Percentiles rank a stretch among this genome's conserved stretches.
Evolutionary conservation across 2,329 filamentous ascomycete genomes (phyloP).

Genomic region (Venturia nashicola): DNA sequence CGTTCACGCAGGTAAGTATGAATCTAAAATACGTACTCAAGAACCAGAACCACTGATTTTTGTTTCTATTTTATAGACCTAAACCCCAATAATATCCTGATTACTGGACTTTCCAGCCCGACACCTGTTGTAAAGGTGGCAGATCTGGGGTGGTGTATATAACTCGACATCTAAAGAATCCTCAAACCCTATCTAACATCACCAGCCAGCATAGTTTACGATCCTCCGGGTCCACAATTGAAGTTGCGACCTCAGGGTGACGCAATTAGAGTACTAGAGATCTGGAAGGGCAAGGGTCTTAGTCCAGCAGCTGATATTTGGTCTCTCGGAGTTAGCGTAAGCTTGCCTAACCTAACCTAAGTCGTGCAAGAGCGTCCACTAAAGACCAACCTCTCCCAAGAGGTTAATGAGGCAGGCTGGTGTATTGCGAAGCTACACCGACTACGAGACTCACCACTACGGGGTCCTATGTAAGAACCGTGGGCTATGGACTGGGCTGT

Average conservation of each 20-base stretch:
- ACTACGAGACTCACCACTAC: background rate
- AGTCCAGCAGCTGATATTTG: background rate
- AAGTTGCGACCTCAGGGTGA: background rate
- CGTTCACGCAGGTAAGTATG: background rate
- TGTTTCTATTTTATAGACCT: background rate
- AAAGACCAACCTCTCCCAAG: background rate
- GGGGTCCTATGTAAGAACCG: background rate
- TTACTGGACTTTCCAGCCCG: constrained; percentile 1
- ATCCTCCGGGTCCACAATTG: too few species aligned
- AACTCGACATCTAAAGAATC: background rate
- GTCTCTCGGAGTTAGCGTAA: constrained; percentile 7
- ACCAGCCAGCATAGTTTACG: too few species aligned
- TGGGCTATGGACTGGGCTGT: background rate
- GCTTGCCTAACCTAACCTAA: background rate
- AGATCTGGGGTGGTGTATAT: constrained; percentile 5
- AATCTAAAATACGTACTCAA: background rate
- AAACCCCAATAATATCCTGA: constrained; percentile 5
- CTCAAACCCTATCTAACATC: too few species aligned
- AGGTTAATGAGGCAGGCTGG: background rate
- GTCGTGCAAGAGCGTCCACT: background rate
- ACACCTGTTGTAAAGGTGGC: constrained; percentile 2
- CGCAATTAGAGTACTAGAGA: constrained; percentile 2
- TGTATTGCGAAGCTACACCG: background rate
- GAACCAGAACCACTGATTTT: background rate
- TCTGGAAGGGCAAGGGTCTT: background rate